Evolutionary conservation across 352 stramenopile species (phyloP), one percentile per base, ranked within the genome.

Genomic region (Phytophthora pistaciae): DNA sequence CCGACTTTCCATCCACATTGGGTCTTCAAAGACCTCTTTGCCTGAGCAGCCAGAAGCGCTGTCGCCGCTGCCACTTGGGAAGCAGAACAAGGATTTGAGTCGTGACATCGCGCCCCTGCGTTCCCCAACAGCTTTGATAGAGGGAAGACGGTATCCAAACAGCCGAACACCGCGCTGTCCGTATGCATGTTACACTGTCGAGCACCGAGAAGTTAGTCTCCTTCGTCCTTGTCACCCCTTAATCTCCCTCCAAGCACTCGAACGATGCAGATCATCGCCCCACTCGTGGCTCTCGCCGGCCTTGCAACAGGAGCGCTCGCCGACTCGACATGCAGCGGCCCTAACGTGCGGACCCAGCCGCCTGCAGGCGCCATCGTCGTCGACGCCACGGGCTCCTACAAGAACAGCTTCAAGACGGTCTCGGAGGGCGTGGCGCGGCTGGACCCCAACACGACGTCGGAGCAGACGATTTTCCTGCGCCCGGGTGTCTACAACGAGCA

Each of bases 401-500:
- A 74, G 49, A 69, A 69, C 38, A 74, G 67, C 49, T 70, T 70
- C n/a, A 60, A 50, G 49, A 74, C 61, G 2, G 61, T 74, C 38
- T 58, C 38, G 49, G 67, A 70, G 44, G 67, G 56, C 13, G 67
- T 70, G 11, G 54, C 61, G 6, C 53, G 16, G 4, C 40, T 74
- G 36, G 44, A 74, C 48, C 67, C 57, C 10, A 56, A 60, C 33
- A 67, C 69, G 46, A 72, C 63, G 42, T 63, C 36, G 49, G 69
- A 72, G 67, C 67, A 74, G 56, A 70, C 44, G 16, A 46, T 75
- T 36, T 75, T 75, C 68, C 36, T 75, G 25, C 68, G 57, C 11
- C 62, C 68, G 33, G 68, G 62, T 6, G 62, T 75, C 9, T 75
- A 75, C 62, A 66, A 75, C 33, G 68, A 75, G 48, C 68, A 75